Evolutionary conservation across 495 filamentous ascomycete species (phyloP).

Genomic region (Polyplosphaeria fusca): DNA sequence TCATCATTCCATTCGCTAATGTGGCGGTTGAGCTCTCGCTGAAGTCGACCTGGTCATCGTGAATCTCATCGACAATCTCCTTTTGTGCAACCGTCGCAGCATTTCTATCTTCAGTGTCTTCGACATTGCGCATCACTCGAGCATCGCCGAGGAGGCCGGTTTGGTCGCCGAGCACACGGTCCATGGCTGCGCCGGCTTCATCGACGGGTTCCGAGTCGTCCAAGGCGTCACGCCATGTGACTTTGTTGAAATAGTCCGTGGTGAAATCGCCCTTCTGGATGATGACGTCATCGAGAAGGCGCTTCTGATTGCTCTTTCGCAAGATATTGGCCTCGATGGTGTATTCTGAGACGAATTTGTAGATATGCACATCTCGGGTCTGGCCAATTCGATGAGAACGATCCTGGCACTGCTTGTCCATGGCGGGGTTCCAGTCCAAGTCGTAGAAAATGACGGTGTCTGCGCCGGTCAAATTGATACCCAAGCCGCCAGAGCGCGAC

Average conservation of each 20-base stretch:
- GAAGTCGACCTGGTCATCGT: conserved; percentile 88
- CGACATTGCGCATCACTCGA: conserved; percentile 77
- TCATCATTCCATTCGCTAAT: conserved; percentile 42
- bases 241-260: conserved; percentile 91
- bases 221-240: conserved; percentile 67
- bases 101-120: conserved; percentile 86
- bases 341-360: conserved; percentile 93
- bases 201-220: conserved; percentile 62
- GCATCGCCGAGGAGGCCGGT: conserved; percentile 45
- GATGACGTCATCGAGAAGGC: conserved; percentile 95
- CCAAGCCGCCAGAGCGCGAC: conserved; percentile 88
- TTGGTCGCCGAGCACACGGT: conserved; percentile 67
- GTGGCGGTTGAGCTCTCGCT: conserved; percentile 57
- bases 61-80: conserved; percentile 75
- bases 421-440: conserved; percentile 98
- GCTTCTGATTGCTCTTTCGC: conserved; percentile 93
- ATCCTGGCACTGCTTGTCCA: conserved; percentile 99
- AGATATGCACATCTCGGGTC: conserved; percentile 97
- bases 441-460: conserved; percentile 99
- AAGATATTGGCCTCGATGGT: conserved; percentile 99
- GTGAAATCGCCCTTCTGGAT: conserved; percentile 99
- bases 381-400: conserved; percentile 97
- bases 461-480: conserved; percentile 94
- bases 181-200: conserved; percentile 73
- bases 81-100: conserved; percentile 86